These are phyloP conservation scores for Wickerhamiella azyma DNA, from an alignment of 805 yeast species.

Conservation along the genomic window DNA sequence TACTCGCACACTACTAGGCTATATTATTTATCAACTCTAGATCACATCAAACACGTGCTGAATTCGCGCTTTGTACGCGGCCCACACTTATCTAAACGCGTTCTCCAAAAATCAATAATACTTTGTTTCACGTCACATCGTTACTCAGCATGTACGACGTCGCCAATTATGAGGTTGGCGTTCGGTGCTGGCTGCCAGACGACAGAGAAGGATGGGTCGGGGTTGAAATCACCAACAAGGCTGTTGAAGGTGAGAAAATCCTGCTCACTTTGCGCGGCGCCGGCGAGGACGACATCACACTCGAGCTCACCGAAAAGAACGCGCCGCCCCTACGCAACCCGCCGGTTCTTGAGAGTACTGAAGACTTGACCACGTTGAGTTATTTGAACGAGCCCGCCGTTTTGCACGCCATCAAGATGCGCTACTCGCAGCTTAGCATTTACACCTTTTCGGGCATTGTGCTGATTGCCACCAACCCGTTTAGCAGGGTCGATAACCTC, in stretches of 20 bases:
- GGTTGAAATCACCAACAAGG: slow-evolving; percentile 39
- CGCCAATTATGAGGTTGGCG: slow-evolving; percentile 17
- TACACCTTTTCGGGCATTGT: slow-evolving; percentile 96
- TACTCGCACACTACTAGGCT: too few species aligned
- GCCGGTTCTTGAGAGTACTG: slow-evolving; percentile 81
- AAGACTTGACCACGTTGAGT: slow-evolving; percentile 83
- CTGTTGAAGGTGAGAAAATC: slow-evolving; percentile 33
- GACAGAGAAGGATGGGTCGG: slow-evolving; percentile 62
- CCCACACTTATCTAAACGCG: not conserved
- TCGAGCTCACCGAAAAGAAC: slow-evolving; percentile 31
- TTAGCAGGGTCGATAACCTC: slow-evolving; percentile 79
- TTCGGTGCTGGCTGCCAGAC: slow-evolving; percentile 67
- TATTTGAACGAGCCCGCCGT: slow-evolving; percentile 95
- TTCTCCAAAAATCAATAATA: not conserved
- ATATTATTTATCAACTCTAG: too few species aligned
- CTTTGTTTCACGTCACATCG: not conserved
- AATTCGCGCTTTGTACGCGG: too few species aligned
- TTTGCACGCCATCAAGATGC: slow-evolving; percentile 76
- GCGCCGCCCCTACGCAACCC: slow-evolving; percentile 77
- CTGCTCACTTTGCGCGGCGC: slow-evolving; percentile 41
- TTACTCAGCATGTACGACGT: slow-evolving; percentile 16
- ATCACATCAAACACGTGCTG: too few species aligned
- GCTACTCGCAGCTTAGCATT: slow-evolving; percentile 80
- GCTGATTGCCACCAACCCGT: slow-evolving; percentile 90
- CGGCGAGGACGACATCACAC: slow-evolving; percentile 7